Evolutionary conservation across 2,329 filamentous ascomycete genomes (phyloP), one percentile per base, ranked within the genome.

Genomic region (Fusarium verrucosum): DNA sequence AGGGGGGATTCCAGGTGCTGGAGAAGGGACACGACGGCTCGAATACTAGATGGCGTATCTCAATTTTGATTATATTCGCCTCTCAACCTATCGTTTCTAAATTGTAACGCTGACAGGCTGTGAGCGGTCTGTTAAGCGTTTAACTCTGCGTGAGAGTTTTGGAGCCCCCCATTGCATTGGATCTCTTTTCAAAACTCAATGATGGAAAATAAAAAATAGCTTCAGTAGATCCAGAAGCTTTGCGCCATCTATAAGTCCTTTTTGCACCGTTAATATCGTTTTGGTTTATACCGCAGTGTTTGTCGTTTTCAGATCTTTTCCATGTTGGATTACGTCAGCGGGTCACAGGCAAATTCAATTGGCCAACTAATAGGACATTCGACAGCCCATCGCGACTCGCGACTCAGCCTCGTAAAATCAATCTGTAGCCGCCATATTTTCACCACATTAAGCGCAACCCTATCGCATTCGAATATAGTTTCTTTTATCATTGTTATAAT

Each of bases 361-460:
- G 70, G 70, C 43, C 49, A 58, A 41, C 53, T 36, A 57, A 50
- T 55, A 41, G 49, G 23, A 46, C 51, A 37, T 43, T 54, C 36
- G 14, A 43, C 35, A 51, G 26, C 33, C 50, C 58, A 49, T 64
- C 60, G 58, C 67, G 53, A 52, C 58, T 67, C 68, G 68, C 68
- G 66, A 70, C 58, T 64, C 68, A 68, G 63, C 58, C 68, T 70
- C 46, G 65, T 56, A 55, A 50, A 65, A 70, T 46, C 40, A 63
- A 44, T 23, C 30, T 44, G 25, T 30, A 33, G 53, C 33, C 22
- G 43, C 28, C 19, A 51, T 47, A 41, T 66, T 44, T 10, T 50
- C 35, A 51, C 41, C 16, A 30, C 33, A 30, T 32, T 38, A 37
- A 50, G 37, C 60, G 49, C 42, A 45, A 44, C 38, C 25, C 55